phyloP scores from a whole-genome alignment of 495 filamentous ascomycete genomes.

The Penicillium silybi region DNA sequence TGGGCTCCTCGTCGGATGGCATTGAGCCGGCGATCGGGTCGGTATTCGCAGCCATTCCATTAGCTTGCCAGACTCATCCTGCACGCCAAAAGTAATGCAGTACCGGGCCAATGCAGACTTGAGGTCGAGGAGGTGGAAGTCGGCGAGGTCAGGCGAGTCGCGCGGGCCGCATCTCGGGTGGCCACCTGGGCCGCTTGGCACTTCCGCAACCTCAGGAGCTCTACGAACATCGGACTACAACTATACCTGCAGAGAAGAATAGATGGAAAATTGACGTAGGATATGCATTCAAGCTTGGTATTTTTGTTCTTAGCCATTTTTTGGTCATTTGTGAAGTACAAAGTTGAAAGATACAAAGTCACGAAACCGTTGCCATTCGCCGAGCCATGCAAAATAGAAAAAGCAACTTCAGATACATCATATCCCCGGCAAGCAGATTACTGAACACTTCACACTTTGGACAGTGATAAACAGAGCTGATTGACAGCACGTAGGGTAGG shows the following conservation, averaged over 20 bases:
- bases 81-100: constrained; percentile 19
- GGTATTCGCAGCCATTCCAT: constrained; percentile 41
- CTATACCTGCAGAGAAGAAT: background rate
- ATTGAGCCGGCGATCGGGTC: constrained; percentile 35
- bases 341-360: constrained; percentile 5
- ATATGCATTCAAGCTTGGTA: constrained; percentile 4
- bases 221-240: background rate
- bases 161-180: constrained; percentile 19
- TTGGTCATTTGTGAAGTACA: constrained; percentile 25
- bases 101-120: constrained; percentile 16
- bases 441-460: background rate
- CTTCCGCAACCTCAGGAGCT: constrained; percentile 15
- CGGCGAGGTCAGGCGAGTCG: background rate
- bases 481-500: background rate
- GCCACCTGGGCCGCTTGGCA: constrained; percentile 23
- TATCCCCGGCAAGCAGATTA: background rate
- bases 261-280: background rate
- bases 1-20: constrained; percentile 35
- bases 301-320: constrained; percentile 27
- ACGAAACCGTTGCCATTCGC: constrained; percentile 31
- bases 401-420: constrained; percentile 14
- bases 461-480: background rate
- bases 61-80: constrained; percentile 34
- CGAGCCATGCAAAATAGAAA: constrained; percentile 37
- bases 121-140: constrained; percentile 1